Base-by-base conservation (phyloP, 2,329 filamentous ascomycete genomes). In the Colletotrichum ledebouriae region DNA sequence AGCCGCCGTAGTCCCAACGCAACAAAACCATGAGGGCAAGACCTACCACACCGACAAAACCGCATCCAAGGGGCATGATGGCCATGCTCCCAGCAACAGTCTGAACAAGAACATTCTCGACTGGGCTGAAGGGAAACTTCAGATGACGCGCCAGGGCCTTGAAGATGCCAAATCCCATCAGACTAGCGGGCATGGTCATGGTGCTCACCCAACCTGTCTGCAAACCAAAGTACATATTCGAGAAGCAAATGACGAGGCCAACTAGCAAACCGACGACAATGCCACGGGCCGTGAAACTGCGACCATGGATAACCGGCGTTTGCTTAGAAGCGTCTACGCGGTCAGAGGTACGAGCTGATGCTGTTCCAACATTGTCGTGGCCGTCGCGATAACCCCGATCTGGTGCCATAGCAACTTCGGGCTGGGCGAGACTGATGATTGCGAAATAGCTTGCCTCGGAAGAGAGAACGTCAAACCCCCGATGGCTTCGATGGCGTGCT, bases 141-240 rank as follows among this genome's bases (percentile, higher is more conserved):
- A 98, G 83, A 71, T 92, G 88, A 50, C 87, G 88, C 1, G 91
- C 87, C 1, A 98, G 79, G 6, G 90, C 86, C 75, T 93, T 94
- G 85, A 99, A 99, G 73, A 97, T 92, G 11, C 94, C 95, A 77
- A 98, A 98, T 2, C 96, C 95, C 76, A 99, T 93, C 68, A 99
- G 83, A 22, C 94, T 96, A 1, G 94, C 93, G 0, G 96, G 96
- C 94, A 99, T 98, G 15, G 94, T 93, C 96, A 99, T 98, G 73
- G 93, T 93, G 75, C 90, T 88, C 15, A 71, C 65, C 84, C 84
- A 87, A 71, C 84, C 83, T 33, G 93, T 97, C 81, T 98, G 96
- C 37, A 99, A 84, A n/a, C 96, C 96, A 78, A 99, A 99, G 79
- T 98, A 99, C 84, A 97, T 98, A 77, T 99, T 99, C 59, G 93